Evolutionary conservation across 352 stramenopile species (phyloP).

Genomic region (Phytophthora brassicae): DNA sequence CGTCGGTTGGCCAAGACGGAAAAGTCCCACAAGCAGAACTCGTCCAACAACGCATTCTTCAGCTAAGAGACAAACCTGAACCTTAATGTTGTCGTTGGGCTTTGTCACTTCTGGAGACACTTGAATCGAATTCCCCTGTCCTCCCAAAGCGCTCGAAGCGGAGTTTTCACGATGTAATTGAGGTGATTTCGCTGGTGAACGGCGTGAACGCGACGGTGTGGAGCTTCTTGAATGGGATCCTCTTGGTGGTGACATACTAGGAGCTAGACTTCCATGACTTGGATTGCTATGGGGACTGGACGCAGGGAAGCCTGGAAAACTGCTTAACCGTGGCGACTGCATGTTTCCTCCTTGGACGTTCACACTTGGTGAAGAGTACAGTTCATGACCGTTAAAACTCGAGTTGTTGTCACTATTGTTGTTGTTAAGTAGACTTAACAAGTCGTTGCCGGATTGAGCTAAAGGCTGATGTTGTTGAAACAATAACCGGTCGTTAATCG

Average conservation of each 20-base stretch:
- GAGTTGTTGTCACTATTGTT: conserved; percentile 19
- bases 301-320: conserved; percentile 20
- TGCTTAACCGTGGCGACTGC: conserved; percentile 16
- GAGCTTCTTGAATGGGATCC: conserved; percentile 26
- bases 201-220: conserved; percentile 35
- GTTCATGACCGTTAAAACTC: conserved; percentile 12
- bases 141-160: conserved; percentile 23
- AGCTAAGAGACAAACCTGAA: conserved; percentile 61
- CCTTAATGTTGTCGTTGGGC: conserved; percentile 79
- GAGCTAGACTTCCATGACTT: conserved; percentile 9
- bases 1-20: conserved; percentile 66
- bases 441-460: conserved; percentile 35
- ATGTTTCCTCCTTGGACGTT: conserved; percentile 16
- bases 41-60: conserved; percentile 61
- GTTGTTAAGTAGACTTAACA: conserved; percentile 43
- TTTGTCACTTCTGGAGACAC: conserved; percentile 68
- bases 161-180: conserved; percentile 39
- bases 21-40: conserved; percentile 76
- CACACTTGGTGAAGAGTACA: conserved; percentile 13
- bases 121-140: conserved; percentile 35
- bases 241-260: conserved; percentile 23
- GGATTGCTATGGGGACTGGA: conserved; percentile 12
- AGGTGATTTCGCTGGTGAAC: conserved; percentile 42
- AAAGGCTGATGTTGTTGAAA: conserved; percentile 39
- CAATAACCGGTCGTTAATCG: conserved; percentile 16